Evolutionary conservation across 345 rosid genomes (phyloP), one percentile per base, ranked within the genome.

Genomic region (Iberis pinnata): DNA sequence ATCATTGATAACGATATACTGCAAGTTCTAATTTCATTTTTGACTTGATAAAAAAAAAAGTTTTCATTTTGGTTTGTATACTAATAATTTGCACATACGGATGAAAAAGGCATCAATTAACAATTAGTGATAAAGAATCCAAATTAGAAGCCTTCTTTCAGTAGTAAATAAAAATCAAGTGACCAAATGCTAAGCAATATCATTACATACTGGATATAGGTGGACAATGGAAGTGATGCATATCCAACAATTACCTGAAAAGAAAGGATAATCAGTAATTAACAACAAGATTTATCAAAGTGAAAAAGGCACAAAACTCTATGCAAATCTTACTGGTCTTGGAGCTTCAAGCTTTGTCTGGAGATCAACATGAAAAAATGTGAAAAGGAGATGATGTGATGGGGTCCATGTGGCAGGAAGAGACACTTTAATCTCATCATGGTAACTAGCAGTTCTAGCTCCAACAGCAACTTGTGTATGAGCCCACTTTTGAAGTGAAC

Each of bases 261-360:
- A 32, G 29, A 49, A 57, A 49, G 39, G 27, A 47, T 16, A 26
- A 53, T 53, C 10, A 45, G 48, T 35, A 31, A 58, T 44, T 35
- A 25, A 22, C 58, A 35, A 35, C 61, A 39, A 51, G 27, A 47
- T 33, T 58, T 46, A 47, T 58, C 33, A 59, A 41, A 52, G 52
- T 27, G 60, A 50, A 26, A 42, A 37, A 53, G 53, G 49, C 41
- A 60, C 12, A 39, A 11, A 67, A 60, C 45, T 58, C 53, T 43
- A 24, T 32, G 35, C 24, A 46, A 29, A 51, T 61, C 84, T 76
- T 64, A 92, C 98, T 35, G 98, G 98, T 70, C 89, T 85, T 64
- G 98, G 96, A 72, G 96, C 93, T 79, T 92, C 98, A 67, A 92
- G 76, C 71, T 88, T 92, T 44, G 96, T 87, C 60, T 88, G 98